Conservation (phyloP, 2,329 filamentous ascomycete species). For the Ceratocystis albifundus region DNA sequence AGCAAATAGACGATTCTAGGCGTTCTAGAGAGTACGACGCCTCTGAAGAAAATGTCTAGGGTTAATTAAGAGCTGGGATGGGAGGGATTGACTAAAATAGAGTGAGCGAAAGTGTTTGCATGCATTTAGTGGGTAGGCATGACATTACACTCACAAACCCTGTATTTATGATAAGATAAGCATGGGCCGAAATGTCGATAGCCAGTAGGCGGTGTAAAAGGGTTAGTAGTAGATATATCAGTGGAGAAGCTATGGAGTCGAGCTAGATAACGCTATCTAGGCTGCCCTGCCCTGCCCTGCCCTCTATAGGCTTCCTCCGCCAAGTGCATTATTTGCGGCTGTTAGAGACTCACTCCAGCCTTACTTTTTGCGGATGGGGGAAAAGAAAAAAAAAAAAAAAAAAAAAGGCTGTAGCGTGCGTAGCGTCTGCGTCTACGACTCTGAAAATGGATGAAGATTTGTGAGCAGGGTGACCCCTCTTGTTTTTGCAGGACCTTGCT, state of each 20-base stretch:
- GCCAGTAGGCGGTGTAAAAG: too few relatives aligned
- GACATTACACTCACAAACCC: background rate
- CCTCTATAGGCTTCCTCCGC: background rate
- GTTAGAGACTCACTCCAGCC: background rate
- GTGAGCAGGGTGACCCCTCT: background rate
- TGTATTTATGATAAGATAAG: too few relatives aligned
- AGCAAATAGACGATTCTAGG: constrained; percentile 2
- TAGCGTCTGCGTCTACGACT: background rate
- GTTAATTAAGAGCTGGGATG: background rate
- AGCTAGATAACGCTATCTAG: too few relatives aligned
- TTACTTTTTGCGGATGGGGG: background rate
- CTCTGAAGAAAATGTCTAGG: background rate
- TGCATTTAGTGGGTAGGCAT: background rate
- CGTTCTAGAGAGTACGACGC: background rate
- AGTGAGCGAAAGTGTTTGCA: background rate
- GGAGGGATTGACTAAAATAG: background rate
- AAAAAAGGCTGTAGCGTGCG: too few relatives aligned
- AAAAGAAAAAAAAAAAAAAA: too few relatives aligned
- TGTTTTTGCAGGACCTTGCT: background rate
- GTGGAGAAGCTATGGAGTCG: too few relatives aligned
- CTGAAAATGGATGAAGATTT: background rate
- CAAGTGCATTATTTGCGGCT: background rate
- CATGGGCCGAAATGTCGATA: too few relatives aligned
- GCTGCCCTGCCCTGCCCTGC: background rate
- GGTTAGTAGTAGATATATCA: too few relatives aligned